Percentiles rank a stretch among this genome's conserved stretches.
Evolutionary conservation across 116 monocot species (phyloP).

Genomic region (Cymodocea nodosa): DNA sequence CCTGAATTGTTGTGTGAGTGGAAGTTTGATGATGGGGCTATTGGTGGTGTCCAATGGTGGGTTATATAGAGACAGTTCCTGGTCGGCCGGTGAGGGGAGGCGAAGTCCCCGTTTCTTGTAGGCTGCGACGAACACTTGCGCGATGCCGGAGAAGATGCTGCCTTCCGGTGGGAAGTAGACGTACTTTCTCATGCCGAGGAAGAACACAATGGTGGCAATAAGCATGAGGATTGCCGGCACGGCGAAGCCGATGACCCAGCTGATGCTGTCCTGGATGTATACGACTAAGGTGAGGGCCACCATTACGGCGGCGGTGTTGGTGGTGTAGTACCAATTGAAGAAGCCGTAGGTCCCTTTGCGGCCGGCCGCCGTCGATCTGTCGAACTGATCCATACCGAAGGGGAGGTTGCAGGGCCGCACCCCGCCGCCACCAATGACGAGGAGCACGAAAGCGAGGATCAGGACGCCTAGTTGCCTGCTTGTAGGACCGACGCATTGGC

Average conservation of each 20-base stretch:
- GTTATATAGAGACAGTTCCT: constrained; percentile 22
- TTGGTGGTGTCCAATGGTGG: constrained; percentile 24
- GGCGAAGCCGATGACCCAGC: constrained; percentile 60
- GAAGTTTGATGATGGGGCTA: constrained; percentile 25
- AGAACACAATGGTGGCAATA: constrained; percentile 46
- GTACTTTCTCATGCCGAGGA: constrained; percentile 36
- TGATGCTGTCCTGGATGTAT: constrained; percentile 70
- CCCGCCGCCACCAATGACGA: constrained; percentile 57
- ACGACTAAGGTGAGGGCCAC: constrained; percentile 64
- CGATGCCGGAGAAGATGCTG: constrained; percentile 50
- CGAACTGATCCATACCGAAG: constrained; percentile 82
- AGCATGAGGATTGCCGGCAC: constrained; percentile 57
- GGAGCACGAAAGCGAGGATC: constrained; percentile 22
- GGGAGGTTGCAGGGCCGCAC: constrained; percentile 86
- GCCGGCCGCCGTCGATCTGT: constrained; percentile 49
- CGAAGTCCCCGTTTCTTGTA: constrained; percentile 24
- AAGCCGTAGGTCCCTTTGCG: constrained; percentile 53
- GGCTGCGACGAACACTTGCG: constrained; percentile 39
- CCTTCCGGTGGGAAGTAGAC: constrained; percentile 64
- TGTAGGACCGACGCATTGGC: constrained; percentile 21
- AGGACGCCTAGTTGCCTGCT: constrained; percentile 30
- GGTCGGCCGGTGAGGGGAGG: constrained; percentile 13
- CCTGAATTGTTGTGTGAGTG: constrained; percentile 66
- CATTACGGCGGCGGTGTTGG: constrained; percentile 56
- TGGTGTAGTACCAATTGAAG: constrained; percentile 98